phyloP scores from a whole-genome alignment of 1,284 basidiomycete genomes.

The Afroboletus lepidellus region DNA sequence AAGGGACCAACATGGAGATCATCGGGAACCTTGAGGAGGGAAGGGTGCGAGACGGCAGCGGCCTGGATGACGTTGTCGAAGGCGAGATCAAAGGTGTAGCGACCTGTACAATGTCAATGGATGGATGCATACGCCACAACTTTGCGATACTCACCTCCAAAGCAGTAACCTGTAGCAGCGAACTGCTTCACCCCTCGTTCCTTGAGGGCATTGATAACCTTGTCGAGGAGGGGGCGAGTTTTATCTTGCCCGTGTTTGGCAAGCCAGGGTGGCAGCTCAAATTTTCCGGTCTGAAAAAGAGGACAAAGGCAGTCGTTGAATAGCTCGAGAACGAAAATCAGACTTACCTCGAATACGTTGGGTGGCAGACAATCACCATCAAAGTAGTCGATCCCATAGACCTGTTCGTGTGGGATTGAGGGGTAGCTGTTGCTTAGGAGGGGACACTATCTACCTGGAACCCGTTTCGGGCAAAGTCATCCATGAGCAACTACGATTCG shows the following conservation, averaged over 20 bases:
- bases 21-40: constrained; percentile 55
- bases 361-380: constrained; percentile 39
- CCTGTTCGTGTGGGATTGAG: constrained; percentile 48
- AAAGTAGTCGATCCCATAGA: constrained; percentile 45
- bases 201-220: constrained; percentile 56
- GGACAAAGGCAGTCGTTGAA: too few species aligned
- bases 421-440: neutral
- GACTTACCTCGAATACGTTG: constrained; percentile 19
- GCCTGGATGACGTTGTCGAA: constrained; percentile 58
- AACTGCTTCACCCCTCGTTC: constrained; percentile 56
- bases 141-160: constrained; percentile 55
- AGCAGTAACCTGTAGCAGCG: constrained; percentile 69
- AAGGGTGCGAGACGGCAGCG: constrained; percentile 65
- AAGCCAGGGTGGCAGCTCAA: constrained; percentile 52
- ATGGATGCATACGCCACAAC: neutral
- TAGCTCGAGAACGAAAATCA: too few species aligned
- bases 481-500: constrained; percentile 54
- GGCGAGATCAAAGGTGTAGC: constrained; percentile 66
- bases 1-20: constrained; percentile 18
- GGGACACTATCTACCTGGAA: constrained; percentile 47
- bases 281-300: constrained; percentile 23
- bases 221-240: constrained; percentile 54
- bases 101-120: constrained; percentile 31
- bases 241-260: constrained; percentile 42
- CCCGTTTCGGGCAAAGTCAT: constrained; percentile 75